Percentiles rank a stretch among this genome's conserved stretches.
Conservation (phyloP, 2,329 filamentous ascomycete genomes). For the Fusarium keratoplasticum region DNA sequence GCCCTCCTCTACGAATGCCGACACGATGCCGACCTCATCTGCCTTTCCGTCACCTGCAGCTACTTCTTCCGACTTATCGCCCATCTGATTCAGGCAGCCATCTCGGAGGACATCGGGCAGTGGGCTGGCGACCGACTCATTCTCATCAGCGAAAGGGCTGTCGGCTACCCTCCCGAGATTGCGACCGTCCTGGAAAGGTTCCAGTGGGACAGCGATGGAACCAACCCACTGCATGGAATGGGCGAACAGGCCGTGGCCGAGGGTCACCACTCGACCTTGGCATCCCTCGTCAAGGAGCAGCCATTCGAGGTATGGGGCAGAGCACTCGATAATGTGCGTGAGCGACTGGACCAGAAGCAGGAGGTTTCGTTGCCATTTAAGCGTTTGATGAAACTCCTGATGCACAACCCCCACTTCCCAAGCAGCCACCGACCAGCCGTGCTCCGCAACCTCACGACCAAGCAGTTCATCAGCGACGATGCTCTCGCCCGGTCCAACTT, state of each 20-base stretch:
- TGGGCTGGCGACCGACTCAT: conserved; percentile 13
- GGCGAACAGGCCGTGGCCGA: neutral
- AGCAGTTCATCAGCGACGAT: conserved; percentile 11
- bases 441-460: conserved; percentile 21
- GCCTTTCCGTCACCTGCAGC: conserved; percentile 9
- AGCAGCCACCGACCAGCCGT: neutral
- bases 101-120: neutral
- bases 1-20: neutral
- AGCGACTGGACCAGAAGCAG: neutral
- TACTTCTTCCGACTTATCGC: conserved; percentile 22
- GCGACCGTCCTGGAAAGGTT: neutral
- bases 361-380: neutral
- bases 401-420: neutral
- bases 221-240: neutral
- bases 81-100: neutral
- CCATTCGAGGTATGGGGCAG: neutral
- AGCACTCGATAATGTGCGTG: neutral
- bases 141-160: conserved; percentile 1
- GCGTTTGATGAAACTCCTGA: neutral
- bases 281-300: neutral
- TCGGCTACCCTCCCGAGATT: neutral
- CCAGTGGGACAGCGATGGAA: neutral
- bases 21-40: neutral
- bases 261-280: neutral
- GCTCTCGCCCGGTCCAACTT: neutral